Conservation (phyloP, 1,284 basidiomycete genomes). For the Pyrrhoderma lamaoense region DNA sequence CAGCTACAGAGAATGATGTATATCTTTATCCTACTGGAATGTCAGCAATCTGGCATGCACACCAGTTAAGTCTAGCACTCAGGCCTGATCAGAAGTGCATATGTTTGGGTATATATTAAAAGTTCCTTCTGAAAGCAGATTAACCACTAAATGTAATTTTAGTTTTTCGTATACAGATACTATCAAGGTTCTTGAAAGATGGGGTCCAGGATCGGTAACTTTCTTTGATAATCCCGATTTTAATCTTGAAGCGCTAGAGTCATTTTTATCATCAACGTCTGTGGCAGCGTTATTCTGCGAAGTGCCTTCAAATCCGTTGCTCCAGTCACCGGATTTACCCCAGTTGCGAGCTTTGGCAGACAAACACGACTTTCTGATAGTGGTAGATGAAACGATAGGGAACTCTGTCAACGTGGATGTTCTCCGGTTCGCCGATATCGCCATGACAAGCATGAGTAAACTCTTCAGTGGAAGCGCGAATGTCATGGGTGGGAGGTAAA, state of each 20-base stretch:
- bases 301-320: conserved; percentile 91
- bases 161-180: conserved; percentile 97
- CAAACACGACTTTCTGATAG: conserved; percentile 80
- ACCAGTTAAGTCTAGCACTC: conserved; percentile 57
- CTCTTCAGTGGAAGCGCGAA: conserved; percentile 94
- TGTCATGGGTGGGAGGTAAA: conserved; percentile 94
- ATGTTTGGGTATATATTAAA: conserved; percentile 60
- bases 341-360: conserved; percentile 79
- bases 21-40: conserved; percentile 87
- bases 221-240: conserved; percentile 73
- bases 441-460: conserved; percentile 92
- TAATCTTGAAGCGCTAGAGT: conserved; percentile 72
- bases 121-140: background rate
- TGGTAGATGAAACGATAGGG: conserved; percentile 94
- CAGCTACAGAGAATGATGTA: conserved; percentile 68
- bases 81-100: conserved; percentile 58
- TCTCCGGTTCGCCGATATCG: conserved; percentile 82
- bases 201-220: conserved; percentile 93
- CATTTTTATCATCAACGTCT: conserved; percentile 44
- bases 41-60: conserved; percentile 90
- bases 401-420: conserved; percentile 96
- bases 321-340: conserved; percentile 76
- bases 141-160: conserved; percentile 17
- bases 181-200: conserved; percentile 93
- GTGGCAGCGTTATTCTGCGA: conserved; percentile 71